Conservation (phyloP, 2,329 filamentous ascomycete species). For the Fusarium foetens region DNA sequence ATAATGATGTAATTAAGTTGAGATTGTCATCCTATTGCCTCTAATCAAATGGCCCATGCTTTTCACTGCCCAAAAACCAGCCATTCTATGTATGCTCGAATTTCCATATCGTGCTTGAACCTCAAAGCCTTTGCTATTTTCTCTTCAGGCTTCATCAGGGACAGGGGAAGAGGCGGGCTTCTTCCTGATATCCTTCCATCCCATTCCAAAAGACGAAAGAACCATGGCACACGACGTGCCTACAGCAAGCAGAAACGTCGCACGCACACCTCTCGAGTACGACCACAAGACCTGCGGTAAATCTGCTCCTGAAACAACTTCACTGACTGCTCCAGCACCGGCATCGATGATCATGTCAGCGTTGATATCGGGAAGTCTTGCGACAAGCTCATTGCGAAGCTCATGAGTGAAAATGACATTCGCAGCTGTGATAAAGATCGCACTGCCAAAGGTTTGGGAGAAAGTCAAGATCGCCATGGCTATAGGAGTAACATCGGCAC, state of each 20-base stretch:
- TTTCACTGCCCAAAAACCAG: too few species aligned
- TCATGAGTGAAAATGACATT: conserved; percentile 48
- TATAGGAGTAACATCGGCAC: conserved; percentile 40
- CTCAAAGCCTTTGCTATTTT: too few species aligned
- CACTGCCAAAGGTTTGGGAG: conserved; percentile 51
- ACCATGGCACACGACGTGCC: conserved; percentile 48
- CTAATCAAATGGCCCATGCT: background rate
- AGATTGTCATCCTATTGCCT: background rate
- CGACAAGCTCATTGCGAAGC: conserved; percentile 46
- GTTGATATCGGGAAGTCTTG: conserved; percentile 46
- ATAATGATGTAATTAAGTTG: background rate
- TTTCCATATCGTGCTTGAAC: background rate
- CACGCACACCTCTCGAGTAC: conserved; percentile 51
- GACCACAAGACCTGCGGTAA: conserved; percentile 52
- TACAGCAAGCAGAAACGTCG: conserved; percentile 46
- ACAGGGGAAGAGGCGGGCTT: conserved; percentile 31
- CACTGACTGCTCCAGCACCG: conserved; percentile 54
- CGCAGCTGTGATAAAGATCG: conserved; percentile 56
- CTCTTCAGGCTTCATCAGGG: conserved; percentile 29
- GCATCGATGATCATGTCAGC: conserved; percentile 51
- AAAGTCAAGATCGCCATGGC: conserved; percentile 44
- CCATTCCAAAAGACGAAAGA: conserved; percentile 55
- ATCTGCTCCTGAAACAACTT: conserved; percentile 44
- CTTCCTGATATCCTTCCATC: conserved; percentile 58
- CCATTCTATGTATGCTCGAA: background rate